phyloP scores from a whole-genome alignment of 1,284 basidiomycete genomes.

The Marasmius sp. region DNA sequence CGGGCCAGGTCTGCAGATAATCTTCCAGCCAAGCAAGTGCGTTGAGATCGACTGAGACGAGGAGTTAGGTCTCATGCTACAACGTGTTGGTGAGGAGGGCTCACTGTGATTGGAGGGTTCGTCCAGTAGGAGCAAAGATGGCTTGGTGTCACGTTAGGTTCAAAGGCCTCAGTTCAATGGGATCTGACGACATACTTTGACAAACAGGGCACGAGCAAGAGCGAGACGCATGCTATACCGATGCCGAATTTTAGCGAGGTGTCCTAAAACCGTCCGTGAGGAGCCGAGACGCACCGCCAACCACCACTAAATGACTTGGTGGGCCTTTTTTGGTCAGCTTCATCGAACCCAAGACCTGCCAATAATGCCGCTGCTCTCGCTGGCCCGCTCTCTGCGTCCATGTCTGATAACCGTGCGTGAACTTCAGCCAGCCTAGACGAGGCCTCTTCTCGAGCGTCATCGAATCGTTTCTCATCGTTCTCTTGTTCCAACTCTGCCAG shows the following conservation, averaged over 20 bases:
- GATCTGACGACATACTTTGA: slow-evolving; percentile 61
- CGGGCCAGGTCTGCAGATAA: slow-evolving; percentile 95
- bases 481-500: slow-evolving; percentile 74
- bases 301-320: slow-evolving; percentile 96
- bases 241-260: neutral
- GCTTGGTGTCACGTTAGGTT: slow-evolving; percentile 35
- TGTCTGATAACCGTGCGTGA: slow-evolving; percentile 88
- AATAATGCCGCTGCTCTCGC: slow-evolving; percentile 88
- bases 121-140: slow-evolving; percentile 83
- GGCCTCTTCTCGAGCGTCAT: slow-evolving; percentile 85
- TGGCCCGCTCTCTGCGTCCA: slow-evolving; percentile 97
- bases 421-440: slow-evolving; percentile 87
- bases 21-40: slow-evolving; percentile 90
- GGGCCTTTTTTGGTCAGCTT: slow-evolving; percentile 80
- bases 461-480: slow-evolving; percentile 74
- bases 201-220: slow-evolving; percentile 87
- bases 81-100: slow-evolving; percentile 22
- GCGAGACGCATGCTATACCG: slow-evolving; percentile 75
- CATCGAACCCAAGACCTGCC: slow-evolving; percentile 91
- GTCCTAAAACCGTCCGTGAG: slow-evolving; percentile 7
- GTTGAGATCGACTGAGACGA: slow-evolving; percentile 67
- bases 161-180: no score
- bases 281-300: slow-evolving; percentile 66
- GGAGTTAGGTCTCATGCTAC: neutral
- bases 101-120: slow-evolving; percentile 97